Evolutionary conservation across 305 asterid genomes (phyloP), one percentile per base, ranked within the genome.

Genomic region (Striga hermonthica): DNA sequence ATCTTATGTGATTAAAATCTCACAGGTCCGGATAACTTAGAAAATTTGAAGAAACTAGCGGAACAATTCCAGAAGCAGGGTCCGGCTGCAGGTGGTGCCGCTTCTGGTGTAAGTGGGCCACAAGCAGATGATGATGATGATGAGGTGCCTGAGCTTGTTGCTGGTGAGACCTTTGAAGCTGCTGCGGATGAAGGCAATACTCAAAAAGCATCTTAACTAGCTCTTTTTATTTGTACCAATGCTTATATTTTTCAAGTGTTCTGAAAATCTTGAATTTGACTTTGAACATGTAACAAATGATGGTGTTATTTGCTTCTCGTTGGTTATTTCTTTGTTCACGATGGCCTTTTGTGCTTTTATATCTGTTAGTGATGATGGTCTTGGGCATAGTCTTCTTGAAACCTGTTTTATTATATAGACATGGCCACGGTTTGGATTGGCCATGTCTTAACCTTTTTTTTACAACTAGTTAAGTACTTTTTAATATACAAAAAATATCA

Each of bases 11-110:
- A 59, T 47, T 15, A 54, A 22, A 36, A 5, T 22, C 72, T 48
- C 57, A 22, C 86, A 91, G 95, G 96, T 13, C 95, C 96, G 0
- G 98, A 91, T 78, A 91, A 91, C 79, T 73, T 91, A 87, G 91
- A 84, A 80, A 80, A 85, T 71, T 71, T 84, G 89, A 87, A 87
- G 80, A 87, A 84, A 74, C 65, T 87, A 73, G 93, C 95, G 1
- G 93, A 87, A 70, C 90, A 83, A 69, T 85, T 82, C 78, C 88
- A 87, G 86, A 85, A 85, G 75, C 93, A 85, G 72, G 84, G 74
- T 35, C 86, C 92, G 57, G 83, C 71, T 53, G 78, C 75, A 56
- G 83, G 69, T 16, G 82, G 67, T 36, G 7, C 74, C 6, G 70
- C 73, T 41, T 71, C 75, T 37, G 80, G 73, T 57, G 83, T 78